Base-by-base conservation (phyloP, 1,139 yeast genomes). In the Yamadazyma aaseri region DNA sequence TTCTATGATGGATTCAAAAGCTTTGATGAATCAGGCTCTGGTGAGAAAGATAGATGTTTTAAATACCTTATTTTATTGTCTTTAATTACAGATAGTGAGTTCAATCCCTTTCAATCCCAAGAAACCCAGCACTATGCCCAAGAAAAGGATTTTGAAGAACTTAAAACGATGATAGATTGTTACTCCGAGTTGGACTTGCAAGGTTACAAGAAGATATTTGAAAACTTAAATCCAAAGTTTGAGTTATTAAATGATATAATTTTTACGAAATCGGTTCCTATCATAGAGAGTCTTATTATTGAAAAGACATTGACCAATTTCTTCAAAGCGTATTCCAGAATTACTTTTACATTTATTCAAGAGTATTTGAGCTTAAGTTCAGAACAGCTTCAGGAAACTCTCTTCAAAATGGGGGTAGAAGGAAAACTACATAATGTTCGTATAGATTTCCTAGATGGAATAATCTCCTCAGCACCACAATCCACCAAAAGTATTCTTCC, bases 21-120 rank as follows among this genome's bases (percentile, higher is more conserved):
- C 44, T 85, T 79, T 54, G 94, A 86, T 53, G 95, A 85, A 56
- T 82, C 86, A 17, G 95, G 94, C 1, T 78, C 84, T 36, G 56
- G 65, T 14, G 64, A 64, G 31, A 69, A 70, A 41, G 71, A 86
- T 39, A 64, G 73, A 21, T 75, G 80, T 4, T 64, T 86, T 42
- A 77, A 78, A 44, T 81, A 80, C 53, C 69, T 81, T 42, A 78
- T 81, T 3, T 53, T 85, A 8, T 75, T 86, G 18, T 78, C 84
- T 6, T 63, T 85, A 42, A 58, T 86, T 31, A 73, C 85, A 11
- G 81, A 78, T 41, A 75, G 77, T 36, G 76, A 72, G 39, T 76
- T 84, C 40, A 79, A 81, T 46, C 87, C 89, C 0, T 82, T 84
- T 50, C 76, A 73, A 44, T 71, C 79, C 3, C 77, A 73, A 46